phyloP scores from a whole-genome alignment of 2,329 filamentous ascomycete genomes.

The Elsinoe ampelina region DNA sequence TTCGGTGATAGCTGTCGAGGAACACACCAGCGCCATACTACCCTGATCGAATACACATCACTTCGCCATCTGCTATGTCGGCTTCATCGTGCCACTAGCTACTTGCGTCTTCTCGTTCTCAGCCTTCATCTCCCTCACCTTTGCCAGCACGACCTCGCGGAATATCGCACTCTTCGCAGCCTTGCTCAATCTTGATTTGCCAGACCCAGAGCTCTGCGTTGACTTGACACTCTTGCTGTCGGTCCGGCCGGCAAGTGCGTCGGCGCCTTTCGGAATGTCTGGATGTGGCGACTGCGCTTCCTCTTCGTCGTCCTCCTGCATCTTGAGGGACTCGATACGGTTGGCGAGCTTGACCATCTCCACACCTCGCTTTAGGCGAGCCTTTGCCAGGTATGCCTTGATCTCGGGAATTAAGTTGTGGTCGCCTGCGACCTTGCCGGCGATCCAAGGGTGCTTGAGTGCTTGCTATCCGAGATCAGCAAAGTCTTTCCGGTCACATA shows the following conservation, averaged over 20 bases:
- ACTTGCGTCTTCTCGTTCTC: constrained; percentile 52
- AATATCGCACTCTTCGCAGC: constrained; percentile 67
- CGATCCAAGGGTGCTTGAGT: constrained; percentile 78
- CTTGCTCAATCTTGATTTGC: constrained; percentile 47
- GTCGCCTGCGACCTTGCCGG: constrained; percentile 81
- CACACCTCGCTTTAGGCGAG: constrained; percentile 84
- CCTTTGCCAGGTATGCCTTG: constrained; percentile 83
- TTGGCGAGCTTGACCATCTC: constrained; percentile 94
- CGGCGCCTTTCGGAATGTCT: constrained; percentile 54
- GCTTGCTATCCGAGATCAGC: constrained; percentile 49
- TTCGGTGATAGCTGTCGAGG: background rate
- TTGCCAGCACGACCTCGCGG: constrained; percentile 86
- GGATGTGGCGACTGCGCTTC: constrained; percentile 33
- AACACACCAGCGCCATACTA: background rate
- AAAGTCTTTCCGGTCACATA: background rate
- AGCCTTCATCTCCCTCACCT: constrained; percentile 85
- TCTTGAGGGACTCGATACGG: constrained; percentile 87
- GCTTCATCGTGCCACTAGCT: constrained; percentile 7
- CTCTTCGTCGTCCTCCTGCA: constrained; percentile 81
- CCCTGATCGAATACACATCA: background rate
- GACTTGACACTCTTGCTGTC: constrained; percentile 22
- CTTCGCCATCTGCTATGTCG: constrained; percentile 12
- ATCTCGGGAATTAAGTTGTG: constrained; percentile 98
- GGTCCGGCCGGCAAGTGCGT: constrained; percentile 45
- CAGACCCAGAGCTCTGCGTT: constrained; percentile 22